A percentile compares a stretch with the other conserved stretches of the same genome.
These are phyloP conservation scores for Exophiala aquamarina DNA, from an alignment of 2,329 filamentous ascomycete species.

Conservation along the genomic window DNA sequence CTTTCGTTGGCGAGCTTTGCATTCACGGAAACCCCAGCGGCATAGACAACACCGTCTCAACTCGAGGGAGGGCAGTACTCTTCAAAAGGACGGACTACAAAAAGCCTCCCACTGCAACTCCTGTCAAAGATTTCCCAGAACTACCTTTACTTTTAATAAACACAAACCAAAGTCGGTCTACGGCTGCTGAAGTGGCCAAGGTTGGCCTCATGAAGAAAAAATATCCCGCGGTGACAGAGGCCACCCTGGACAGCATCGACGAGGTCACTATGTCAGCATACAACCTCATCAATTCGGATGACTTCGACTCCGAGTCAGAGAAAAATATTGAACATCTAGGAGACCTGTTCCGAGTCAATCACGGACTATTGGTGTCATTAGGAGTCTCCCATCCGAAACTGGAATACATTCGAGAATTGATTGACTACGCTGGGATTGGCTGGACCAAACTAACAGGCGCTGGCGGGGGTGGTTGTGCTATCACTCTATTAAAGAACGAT, in stretches of 20 bases:
- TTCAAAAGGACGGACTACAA: conserved; percentile 79
- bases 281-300: conserved; percentile 55
- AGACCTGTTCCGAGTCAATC: conserved; percentile 89
- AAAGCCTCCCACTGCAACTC: conserved; percentile 72
- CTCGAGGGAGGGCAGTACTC: conserved; percentile 89
- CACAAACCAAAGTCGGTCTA: conserved; percentile 84
- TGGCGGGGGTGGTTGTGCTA: conserved; percentile 92
- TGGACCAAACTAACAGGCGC: conserved; percentile 98
- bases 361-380: conserved; percentile 84
- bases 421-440: conserved; percentile 84
- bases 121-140: conserved; percentile 86
- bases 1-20: conserved; percentile 94
- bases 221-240: conserved; percentile 75
- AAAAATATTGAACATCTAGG: conserved; percentile 72
- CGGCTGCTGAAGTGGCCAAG: conserved; percentile 80
- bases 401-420: conserved; percentile 85
- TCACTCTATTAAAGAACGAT: conserved; percentile 78
- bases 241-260: conserved; percentile 84
- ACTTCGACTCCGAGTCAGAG: conserved; percentile 66
- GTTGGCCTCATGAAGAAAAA: conserved; percentile 69
- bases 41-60: conserved; percentile 93
- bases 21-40: conserved; percentile 97
- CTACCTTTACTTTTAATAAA: conserved; percentile 87
- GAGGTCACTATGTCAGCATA: conserved; percentile 57
- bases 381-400: conserved; percentile 93